These are phyloP conservation scores for Harringtonia aguacate DNA, from an alignment of 2,329 filamentous ascomycete species.

Conservation along the genomic window DNA sequence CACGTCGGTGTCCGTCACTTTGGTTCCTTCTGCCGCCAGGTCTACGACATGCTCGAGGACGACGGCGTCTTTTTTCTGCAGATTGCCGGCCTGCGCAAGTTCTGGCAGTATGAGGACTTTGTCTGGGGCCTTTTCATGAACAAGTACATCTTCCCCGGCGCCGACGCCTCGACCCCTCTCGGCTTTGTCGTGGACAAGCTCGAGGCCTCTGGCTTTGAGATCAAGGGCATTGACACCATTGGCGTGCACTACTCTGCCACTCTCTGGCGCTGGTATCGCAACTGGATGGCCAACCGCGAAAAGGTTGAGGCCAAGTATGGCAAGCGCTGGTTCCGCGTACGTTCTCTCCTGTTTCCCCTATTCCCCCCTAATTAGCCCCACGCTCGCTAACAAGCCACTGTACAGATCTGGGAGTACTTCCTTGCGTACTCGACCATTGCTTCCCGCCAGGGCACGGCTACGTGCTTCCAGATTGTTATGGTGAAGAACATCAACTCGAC, in stretches of 20 bases:
- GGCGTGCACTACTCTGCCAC: slow-evolving; percentile 96
- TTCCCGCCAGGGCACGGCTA: slow-evolving; percentile 73
- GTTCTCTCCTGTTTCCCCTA: slow-evolving; percentile 21
- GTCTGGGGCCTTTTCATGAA: slow-evolving; percentile 99
- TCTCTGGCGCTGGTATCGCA: slow-evolving; percentile 96
- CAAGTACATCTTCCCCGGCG: slow-evolving; percentile 97
- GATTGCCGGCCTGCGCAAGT: slow-evolving; percentile 85
- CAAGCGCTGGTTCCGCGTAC: slow-evolving; percentile 85
- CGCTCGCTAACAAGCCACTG: neutral
- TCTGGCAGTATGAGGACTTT: slow-evolving; percentile 96
- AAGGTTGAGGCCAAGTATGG: slow-evolving; percentile 95
- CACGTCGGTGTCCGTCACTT: slow-evolving; percentile 95
- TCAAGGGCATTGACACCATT: slow-evolving; percentile 87
- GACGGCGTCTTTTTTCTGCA: slow-evolving; percentile 95
- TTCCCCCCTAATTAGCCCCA: neutral
- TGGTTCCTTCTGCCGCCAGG: slow-evolving; percentile 68
- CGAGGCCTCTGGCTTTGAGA: slow-evolving; percentile 78
- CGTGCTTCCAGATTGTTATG: slow-evolving; percentile 76
- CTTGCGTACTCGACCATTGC: slow-evolving; percentile 75
- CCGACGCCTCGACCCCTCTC: slow-evolving; percentile 88
- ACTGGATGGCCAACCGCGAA: slow-evolving; percentile 90
- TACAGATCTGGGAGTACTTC: slow-evolving; percentile 87
- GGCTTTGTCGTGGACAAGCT: slow-evolving; percentile 77
- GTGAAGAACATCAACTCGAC: slow-evolving; percentile 88
- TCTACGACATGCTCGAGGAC: slow-evolving; percentile 91